Evolutionary conservation across 2,329 filamentous ascomycete species (phyloP).

Genomic region (Rutstroemia sp.): DNA sequence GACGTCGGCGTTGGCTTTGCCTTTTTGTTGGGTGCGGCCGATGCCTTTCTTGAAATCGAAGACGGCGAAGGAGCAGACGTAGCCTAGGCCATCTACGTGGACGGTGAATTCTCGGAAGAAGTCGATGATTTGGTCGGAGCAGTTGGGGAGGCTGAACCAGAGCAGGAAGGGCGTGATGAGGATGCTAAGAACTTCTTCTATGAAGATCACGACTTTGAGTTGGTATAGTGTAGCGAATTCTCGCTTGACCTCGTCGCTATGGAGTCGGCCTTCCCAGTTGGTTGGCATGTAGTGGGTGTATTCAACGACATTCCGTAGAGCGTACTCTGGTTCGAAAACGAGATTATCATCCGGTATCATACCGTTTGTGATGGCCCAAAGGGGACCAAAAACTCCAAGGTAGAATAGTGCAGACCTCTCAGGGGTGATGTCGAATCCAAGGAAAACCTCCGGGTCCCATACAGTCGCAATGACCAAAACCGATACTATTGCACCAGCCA

Average conservation of each 20-base stretch:
- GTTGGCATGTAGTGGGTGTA: constrained; percentile 88
- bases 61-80: constrained; percentile 94
- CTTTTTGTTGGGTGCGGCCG: constrained; percentile 40
- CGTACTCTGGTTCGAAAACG: constrained; percentile 88
- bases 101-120: constrained; percentile 98
- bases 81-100: constrained; percentile 90
- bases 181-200: constrained; percentile 89
- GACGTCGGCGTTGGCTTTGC: constrained; percentile 41
- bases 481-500: constrained; percentile 78
- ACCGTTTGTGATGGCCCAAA: constrained; percentile 78
- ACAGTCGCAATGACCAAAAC: constrained; percentile 78
- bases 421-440: constrained; percentile 84
- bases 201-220: constrained; percentile 82
- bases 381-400: constrained; percentile 69
- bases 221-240: constrained; percentile 91
- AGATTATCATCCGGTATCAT: constrained; percentile 80
- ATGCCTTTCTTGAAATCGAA: constrained; percentile 91
- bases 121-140: constrained; percentile 88
- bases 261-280: constrained; percentile 83
- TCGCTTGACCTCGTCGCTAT: constrained; percentile 84
- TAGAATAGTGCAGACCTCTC: constrained; percentile 90
- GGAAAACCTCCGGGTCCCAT: constrained; percentile 84
- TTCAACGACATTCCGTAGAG: constrained; percentile 79
- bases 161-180: constrained; percentile 86
- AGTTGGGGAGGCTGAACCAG: constrained; percentile 77